phyloP scores from a whole-genome alignment of 441 rosid species.

The Populus hybrid region DNA sequence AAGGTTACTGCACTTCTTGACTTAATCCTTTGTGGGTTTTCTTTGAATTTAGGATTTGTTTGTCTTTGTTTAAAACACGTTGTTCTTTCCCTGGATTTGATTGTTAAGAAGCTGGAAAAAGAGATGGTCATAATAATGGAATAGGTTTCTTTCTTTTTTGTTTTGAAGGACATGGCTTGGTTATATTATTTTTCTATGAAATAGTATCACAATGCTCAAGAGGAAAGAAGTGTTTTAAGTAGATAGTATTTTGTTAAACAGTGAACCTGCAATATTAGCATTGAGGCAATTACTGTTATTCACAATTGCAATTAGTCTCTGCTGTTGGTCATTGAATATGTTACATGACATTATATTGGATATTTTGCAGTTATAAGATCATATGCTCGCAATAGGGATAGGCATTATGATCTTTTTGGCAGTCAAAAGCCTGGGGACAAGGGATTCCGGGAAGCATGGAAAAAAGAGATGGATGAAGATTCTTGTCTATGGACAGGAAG shows the following conservation, averaged over 20 bases:
- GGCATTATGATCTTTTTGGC: conserved; percentile 70
- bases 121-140: background rate
- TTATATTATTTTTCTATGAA: background rate
- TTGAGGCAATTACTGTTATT: background rate
- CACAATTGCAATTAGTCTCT: background rate
- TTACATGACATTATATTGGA: conserved; percentile 5
- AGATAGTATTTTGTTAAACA: background rate
- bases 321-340: background rate
- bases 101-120: background rate
- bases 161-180: background rate
- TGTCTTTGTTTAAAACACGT: background rate
- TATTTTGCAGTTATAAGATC: conserved; percentile 45
- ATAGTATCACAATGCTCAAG: background rate
- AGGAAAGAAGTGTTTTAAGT: background rate
- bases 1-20: background rate
- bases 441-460: conserved; percentile 64
- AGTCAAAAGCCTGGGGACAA: conserved; percentile 49
- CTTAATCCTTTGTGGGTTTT: background rate
- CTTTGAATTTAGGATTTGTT: background rate
- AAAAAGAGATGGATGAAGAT: conserved; percentile 63
- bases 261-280: background rate
- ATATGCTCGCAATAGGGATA: conserved; percentile 47
- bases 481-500: conserved; percentile 73
- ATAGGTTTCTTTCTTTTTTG: background rate
- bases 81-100: background rate